Evolutionary conservation across 345 rosid species (phyloP).

Genomic region (Hirschfeldia incana): DNA sequence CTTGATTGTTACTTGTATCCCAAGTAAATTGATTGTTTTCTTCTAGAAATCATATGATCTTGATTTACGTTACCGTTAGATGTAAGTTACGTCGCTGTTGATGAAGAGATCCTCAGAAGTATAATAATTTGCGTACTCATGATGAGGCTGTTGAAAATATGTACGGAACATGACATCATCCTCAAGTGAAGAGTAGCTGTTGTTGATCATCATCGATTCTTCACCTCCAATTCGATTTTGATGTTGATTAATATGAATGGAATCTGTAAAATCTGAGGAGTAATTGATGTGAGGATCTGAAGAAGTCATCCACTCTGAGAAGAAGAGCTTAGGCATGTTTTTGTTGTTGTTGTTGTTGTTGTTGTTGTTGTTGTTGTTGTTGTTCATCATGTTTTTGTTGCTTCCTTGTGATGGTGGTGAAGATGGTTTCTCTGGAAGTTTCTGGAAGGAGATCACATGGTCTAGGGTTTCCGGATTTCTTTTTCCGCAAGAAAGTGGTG

Average conservation of each 20-base stretch:
- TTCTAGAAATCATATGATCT: neutral
- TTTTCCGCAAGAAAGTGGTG: slow-evolving; percentile 35
- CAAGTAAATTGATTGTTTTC: neutral
- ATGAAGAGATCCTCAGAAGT: slow-evolving; percentile 45
- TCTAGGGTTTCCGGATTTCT: slow-evolving; percentile 40
- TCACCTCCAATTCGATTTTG: slow-evolving; percentile 18
- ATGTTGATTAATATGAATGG: slow-evolving; percentile 33
- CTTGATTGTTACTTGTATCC: neutral
- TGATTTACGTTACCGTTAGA: slow-evolving; percentile 28
- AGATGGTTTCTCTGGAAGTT: slow-evolving; percentile 31
- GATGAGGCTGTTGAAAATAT: slow-evolving; percentile 50
- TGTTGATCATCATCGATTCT: slow-evolving; percentile 28
- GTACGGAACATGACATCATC: slow-evolving; percentile 49
- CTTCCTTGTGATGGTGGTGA: slow-evolving; percentile 28
- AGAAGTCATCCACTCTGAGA: slow-evolving; percentile 74
- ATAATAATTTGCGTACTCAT: slow-evolving; percentile 49
- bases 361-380: slow-evolving; percentile 2
- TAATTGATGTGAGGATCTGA: slow-evolving; percentile 32
- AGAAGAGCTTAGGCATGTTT: slow-evolving; percentile 56
- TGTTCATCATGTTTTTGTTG: slow-evolving; percentile 24
- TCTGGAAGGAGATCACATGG: slow-evolving; percentile 34
- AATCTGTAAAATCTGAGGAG: slow-evolving; percentile 21
- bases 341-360: slow-evolving; percentile 1
- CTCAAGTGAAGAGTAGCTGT: slow-evolving; percentile 29
- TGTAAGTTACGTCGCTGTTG: slow-evolving; percentile 47